Evolutionary conservation across 345 rosid genomes (phyloP), one percentile per base, ranked within the genome.

Genomic region (Eucalyptus regnans): DNA sequence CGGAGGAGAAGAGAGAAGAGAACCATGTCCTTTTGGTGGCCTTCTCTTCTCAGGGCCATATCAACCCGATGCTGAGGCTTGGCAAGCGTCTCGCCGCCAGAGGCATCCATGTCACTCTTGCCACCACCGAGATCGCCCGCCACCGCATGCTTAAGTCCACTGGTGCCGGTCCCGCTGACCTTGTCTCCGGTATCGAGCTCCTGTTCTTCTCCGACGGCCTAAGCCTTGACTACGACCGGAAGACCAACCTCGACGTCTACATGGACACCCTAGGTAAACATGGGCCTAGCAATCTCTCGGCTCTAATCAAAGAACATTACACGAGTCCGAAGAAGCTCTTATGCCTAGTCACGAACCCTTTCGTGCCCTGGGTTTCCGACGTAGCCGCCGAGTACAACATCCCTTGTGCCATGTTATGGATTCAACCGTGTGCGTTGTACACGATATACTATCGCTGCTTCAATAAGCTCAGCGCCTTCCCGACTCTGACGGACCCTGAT

Each of bases 381-480:
- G 95, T 93, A 14, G 94, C 94, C 7, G 37, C 64, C 15, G 89
- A 89, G 22, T 91, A 58, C 52, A 89, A 62, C 50, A 64, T 93
- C 88, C 96, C 95, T 12, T 92, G 92, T 71, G 95, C 94, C 50
- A 87, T 94, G 92, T 86, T 93, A 48, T 95, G 95, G 96, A 95
- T 93, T 29, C 96, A 95, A 52, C 93, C 95, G 1, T 93, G 93
- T 68, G 89, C 95, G 4, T 66, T 92, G 46, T 93, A 66, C 43
- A 89, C 93, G 9, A 89, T 93, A 31, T 94, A 95, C 66, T 90
- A 92, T 87, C 90, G 88, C 12, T 95, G 92, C 87, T 93, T 84
- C 88, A 91, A 92, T 86, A 91, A 90, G 31, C 43, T 90, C 29
- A 87, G 86, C 20, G 60, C 41, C 25, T 93, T 95, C 79, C 94